Evolutionary conservation across 2,329 filamentous ascomycete genomes (phyloP).

Genomic region (Fusarium sp.): DNA sequence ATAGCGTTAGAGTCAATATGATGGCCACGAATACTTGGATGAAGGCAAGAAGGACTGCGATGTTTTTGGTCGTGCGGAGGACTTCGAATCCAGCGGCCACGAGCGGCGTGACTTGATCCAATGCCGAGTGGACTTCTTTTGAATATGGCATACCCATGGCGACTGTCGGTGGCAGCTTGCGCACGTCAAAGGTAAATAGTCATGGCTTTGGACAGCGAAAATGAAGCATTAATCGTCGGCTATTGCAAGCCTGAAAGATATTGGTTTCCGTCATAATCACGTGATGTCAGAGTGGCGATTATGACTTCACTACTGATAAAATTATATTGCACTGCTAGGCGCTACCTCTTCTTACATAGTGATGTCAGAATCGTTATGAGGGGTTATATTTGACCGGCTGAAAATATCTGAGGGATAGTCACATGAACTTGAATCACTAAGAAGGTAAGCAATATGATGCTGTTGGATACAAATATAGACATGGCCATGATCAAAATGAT

Average conservation of each 20-base stretch:
- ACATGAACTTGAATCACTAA: no score
- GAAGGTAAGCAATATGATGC: no score
- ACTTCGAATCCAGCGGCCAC: slow-evolving; percentile 19
- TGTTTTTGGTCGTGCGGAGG: slow-evolving; percentile 18
- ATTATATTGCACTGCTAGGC: no score
- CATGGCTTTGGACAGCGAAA: fast-evolving
- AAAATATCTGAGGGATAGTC: no score
- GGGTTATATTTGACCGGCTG: no score
- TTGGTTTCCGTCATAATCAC: background rate
- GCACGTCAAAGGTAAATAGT: fast-evolving
- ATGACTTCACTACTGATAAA: no score
- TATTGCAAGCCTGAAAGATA: no score
- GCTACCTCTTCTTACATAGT: no score
- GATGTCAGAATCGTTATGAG: no score
- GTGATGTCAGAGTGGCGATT: background rate
- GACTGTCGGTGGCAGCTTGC: background rate
- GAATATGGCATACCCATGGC: slow-evolving; percentile 22
- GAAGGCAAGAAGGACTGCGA: slow-evolving; percentile 6
- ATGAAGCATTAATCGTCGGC: fast-evolving
- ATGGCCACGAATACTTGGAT: background rate
- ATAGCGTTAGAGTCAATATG: background rate
- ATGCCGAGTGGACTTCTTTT: slow-evolving; percentile 12
- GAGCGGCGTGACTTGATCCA: slow-evolving; percentile 9
- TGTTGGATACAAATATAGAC: no score
- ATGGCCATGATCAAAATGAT: no score